Base-by-base conservation (phyloP, 192 early-diverging fungal genomes). In the Backusella luteola region DNA sequence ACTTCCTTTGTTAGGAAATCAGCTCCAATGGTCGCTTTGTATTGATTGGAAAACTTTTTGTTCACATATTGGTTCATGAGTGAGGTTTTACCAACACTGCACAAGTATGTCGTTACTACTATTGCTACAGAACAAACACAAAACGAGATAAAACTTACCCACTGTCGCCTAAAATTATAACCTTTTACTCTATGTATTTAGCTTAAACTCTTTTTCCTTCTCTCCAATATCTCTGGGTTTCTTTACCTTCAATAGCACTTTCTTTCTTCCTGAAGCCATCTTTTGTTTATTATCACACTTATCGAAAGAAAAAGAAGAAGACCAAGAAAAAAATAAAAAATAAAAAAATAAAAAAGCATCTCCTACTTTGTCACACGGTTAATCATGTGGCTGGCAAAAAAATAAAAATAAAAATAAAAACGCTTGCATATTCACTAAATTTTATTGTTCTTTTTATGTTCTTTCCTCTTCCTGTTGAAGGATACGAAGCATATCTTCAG, bases 41-140 rank as follows among this genome's bases (percentile, higher is more conserved):
- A 99, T 87, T 98, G 96, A 81, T 90, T 95, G 80, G 86, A 93
- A 87, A 99, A 99, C 83, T 93, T 95, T 69, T 94, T 93, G 85
- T 96, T 96, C 35, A 99, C 96, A 88, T 96, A 99, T 84, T 98
- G 98, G 90, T 99, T 98, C 97, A 99, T 99, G 80, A 99, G 88
- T 21, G 96, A 98, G 26, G 98, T 98, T 83, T 97, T 98, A 67
- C 96, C 95, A 32, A 98, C 96, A 77, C 93, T 92, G 76, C 36
- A 44, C 26, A 78, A 34, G 15, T 29, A 49, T 6, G 23, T 42
- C 26, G 19, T 71, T 42, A 71, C 5, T 29, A 34, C 76, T 19
- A 14, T 12, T 44, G 1, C 75, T 69, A n/a, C n/a, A 74, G 38
- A 67, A 49, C 70, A 21, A 12, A 35, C 14, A 39, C 32, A 32